These are phyloP conservation scores for Scenedesmus sp. DNA, from an alignment of 163 green algal species.

Conservation along the genomic window DNA sequence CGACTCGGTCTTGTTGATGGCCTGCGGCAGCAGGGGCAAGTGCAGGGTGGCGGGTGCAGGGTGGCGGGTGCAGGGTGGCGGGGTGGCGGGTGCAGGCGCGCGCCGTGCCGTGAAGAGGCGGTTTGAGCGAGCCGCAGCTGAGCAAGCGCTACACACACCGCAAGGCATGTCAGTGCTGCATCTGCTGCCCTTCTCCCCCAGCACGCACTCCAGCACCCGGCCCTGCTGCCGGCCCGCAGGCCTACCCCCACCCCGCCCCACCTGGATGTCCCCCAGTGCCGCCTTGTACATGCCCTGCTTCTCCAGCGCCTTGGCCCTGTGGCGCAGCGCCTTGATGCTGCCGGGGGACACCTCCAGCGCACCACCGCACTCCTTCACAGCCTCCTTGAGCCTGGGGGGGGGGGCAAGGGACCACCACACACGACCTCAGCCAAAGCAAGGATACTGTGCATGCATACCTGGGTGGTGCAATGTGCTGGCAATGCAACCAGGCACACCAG, in stretches of 20 bases:
- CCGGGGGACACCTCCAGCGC: slow-evolving; percentile 76
- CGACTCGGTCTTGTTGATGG: slow-evolving; percentile 56
- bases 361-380: slow-evolving; percentile 82
- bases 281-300: slow-evolving; percentile 82
- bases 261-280: slow-evolving; percentile 83
- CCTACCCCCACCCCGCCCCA: not conserved
- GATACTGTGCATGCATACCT: too few relatives aligned
- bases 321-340: slow-evolving; percentile 76
- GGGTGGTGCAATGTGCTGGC: too few relatives aligned
- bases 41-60: too few relatives aligned
- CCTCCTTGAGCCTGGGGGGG: slow-evolving; percentile 91
- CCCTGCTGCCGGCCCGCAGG: not conserved
- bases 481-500: too few relatives aligned
- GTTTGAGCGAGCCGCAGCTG: too few relatives aligned
- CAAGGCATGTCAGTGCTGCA: too few relatives aligned
- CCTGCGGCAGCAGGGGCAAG: not conserved
- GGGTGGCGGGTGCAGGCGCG: too few relatives aligned
- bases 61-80: not conserved
- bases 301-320: slow-evolving; percentile 84
- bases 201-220: not conserved
- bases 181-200: too few relatives aligned
- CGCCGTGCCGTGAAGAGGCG: too few relatives aligned
- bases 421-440: too few relatives aligned
- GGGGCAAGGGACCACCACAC: too few relatives aligned
- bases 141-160: too few relatives aligned